Evolutionary conservation across 129 eudicot species (phyloP), one percentile per base, ranked within the genome.

Genomic region (Saposhnikovia divaricata): DNA sequence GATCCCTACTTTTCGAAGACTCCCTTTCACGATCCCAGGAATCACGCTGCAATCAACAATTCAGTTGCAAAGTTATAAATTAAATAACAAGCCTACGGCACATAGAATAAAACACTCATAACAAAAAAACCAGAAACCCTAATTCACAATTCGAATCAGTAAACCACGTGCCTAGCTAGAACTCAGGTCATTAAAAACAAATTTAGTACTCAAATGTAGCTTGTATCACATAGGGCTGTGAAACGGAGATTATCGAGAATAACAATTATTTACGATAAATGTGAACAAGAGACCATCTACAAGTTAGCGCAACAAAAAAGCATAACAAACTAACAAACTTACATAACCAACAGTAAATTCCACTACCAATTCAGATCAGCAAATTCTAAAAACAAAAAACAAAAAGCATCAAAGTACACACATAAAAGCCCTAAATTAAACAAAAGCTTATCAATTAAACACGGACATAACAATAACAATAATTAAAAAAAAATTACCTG

Each of bases 1-100:
- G 91, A 43, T 91, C 96, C 85, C 90, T 84, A 81, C 96, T 93
- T 81, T 78, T 93, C 38, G 92, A 86, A 68, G 93, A 91, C 84
- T 83, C 96, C 77, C 83, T 88, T 65, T 90, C 97, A 78, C 59
- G 48, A 72, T 89, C 97, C 59, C 81, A 87, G 76, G 92, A 85
- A 75, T 73, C 85, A 80, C 83, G 93, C 96, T 90, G 90, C 89
- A 85, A 76, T 78, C 23, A 23, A n/a, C 25, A 45, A 79, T 76
- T 0, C 37, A 79, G 73, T 59, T 27, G 72, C 77, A 51, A 73
- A 28, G 21, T 75, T 34, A 39, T 65, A 80, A 10, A 19, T n/a
- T n/a, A 74, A 14, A 46, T 0, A n/a, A 46, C 11, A 27, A 31
- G 0, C 39, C 15, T 0, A 23, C 50, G 21, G 9, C 34, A 4